A percentile compares a stretch with the other conserved stretches of the same genome.
These are phyloP conservation scores for Apiotrichum mycotoxinovorans DNA, from an alignment of 1,284 basidiomycete genomes.

Conservation along the genomic window DNA sequence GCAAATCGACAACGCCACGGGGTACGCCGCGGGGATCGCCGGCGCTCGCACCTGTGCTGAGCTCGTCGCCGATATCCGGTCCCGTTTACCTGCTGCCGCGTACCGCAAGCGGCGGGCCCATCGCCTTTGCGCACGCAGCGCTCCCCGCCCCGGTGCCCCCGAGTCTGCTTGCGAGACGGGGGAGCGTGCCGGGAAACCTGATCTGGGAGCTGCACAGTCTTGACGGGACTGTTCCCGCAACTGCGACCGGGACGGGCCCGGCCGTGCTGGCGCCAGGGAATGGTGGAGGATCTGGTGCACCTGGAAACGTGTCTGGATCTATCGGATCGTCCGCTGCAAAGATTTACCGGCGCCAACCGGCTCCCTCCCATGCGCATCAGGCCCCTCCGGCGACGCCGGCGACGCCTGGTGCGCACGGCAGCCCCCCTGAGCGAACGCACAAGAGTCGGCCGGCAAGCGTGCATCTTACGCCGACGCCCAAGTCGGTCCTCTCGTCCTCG, in stretches of 20 bases:
- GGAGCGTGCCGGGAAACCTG: slow-evolving; percentile 8
- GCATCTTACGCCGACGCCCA: neutral
- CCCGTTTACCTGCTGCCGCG: slow-evolving; percentile 6
- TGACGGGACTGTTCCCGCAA: neutral
- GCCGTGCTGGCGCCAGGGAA: too few relatives aligned
- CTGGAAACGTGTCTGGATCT: too few relatives aligned
- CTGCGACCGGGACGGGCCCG: neutral
- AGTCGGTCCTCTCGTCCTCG: neutral
- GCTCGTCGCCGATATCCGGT: neutral
- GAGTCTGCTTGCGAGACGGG: slow-evolving; percentile 26
- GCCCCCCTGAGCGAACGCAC: neutral
- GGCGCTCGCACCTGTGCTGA: neutral
- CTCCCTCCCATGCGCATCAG: neutral
- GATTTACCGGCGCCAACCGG: too few relatives aligned
- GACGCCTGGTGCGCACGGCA: too few relatives aligned
- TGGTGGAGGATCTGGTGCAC: too few relatives aligned
- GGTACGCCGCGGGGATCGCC: neutral
- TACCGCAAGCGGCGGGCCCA: neutral
- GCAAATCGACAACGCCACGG: neutral
- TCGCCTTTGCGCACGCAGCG: slow-evolving; percentile 25
- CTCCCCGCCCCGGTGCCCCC: slow-evolving; percentile 30
- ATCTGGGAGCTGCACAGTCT: neutral
- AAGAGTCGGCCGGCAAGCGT: neutral
- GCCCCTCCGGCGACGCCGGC: too few relatives aligned
- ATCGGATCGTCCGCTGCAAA: too few relatives aligned